These are phyloP conservation scores for Kwoniella sp. DNA, from an alignment of 768 basidiomycete species.

Conservation along the genomic window DNA sequence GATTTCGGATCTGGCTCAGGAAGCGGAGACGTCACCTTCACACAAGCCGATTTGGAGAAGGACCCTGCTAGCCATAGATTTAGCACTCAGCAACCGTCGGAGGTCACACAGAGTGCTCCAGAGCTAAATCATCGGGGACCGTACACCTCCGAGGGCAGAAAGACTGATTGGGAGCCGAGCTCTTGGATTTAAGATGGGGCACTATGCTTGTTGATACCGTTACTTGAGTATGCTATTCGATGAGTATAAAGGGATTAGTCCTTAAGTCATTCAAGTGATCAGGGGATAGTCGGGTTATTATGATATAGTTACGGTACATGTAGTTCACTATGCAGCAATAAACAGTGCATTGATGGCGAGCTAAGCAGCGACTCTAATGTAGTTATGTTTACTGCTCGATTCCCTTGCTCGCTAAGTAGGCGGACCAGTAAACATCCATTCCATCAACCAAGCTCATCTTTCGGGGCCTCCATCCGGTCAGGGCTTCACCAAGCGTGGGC, in stretches of 20 bases:
- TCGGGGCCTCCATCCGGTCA: slow-evolving; percentile 60
- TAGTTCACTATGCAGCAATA: not conserved
- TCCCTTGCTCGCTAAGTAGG: slow-evolving; percentile 22
- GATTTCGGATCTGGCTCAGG: not conserved
- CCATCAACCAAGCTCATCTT: slow-evolving; percentile 60
- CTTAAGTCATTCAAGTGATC: too few species aligned
- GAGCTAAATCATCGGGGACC: too few species aligned
- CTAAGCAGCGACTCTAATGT: too few species aligned
- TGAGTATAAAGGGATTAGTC: too few species aligned
- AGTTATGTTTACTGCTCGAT: not conserved
- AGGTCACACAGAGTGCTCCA: too few species aligned
- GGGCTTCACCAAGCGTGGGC: slow-evolving; percentile 53
- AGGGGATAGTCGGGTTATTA: too few species aligned
- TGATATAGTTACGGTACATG: too few species aligned
- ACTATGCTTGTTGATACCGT: too few species aligned
- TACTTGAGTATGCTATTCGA: too few species aligned
- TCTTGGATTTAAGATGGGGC: too few species aligned
- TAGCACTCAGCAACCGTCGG: not conserved
- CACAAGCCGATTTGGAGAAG: not conserved
- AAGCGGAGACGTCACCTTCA: not conserved
- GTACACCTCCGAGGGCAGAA: too few species aligned
- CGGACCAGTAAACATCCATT: slow-evolving; percentile 57
- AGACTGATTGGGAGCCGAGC: too few species aligned
- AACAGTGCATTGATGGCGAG: not conserved
- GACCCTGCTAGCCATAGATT: not conserved